Evolutionary conservation across 2,329 filamentous ascomycete species (phyloP).

Genomic region (Fusarium avenaceum): DNA sequence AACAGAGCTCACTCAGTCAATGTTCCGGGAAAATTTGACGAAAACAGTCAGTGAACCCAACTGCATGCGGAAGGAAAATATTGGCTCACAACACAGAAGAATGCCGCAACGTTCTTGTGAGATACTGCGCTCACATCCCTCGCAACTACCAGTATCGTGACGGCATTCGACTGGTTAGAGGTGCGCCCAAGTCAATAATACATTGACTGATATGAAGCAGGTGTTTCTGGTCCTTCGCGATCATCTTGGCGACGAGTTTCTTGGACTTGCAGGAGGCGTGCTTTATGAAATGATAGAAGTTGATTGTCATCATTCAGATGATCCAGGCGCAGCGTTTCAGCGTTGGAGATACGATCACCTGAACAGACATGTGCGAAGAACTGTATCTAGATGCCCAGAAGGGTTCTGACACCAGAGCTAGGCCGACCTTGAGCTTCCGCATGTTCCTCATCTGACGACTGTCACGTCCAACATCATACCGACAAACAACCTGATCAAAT

Average conservation of each 20-base stretch:
- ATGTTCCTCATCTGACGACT: conserved; percentile 62
- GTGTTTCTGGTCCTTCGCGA: conserved; percentile 60
- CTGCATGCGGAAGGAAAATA: neutral
- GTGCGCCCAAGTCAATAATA: neutral
- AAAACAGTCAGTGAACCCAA: conserved; percentile 38
- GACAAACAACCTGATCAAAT: conserved; percentile 54
- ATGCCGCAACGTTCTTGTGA: conserved; percentile 61
- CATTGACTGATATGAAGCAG: conserved; percentile 40
- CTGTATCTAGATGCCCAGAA: neutral
- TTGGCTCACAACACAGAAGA: conserved; percentile 49
- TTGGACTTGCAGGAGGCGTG: conserved; percentile 60
- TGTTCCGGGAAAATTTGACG: conserved; percentile 36
- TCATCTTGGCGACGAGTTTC: conserved; percentile 60
- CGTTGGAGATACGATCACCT: conserved; percentile 62
- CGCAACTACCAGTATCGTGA: conserved; percentile 63
- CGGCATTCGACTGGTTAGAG: conserved; percentile 57
- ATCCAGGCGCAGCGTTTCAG: conserved; percentile 61
- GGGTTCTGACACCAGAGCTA: conserved; percentile 42
- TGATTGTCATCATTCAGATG: conserved; percentile 60
- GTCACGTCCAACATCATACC: conserved; percentile 59
- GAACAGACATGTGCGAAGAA: conserved; percentile 56
- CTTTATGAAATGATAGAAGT: conserved; percentile 63
- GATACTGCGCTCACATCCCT: conserved; percentile 60
- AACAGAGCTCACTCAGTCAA: conserved; percentile 4
- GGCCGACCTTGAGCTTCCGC: conserved; percentile 60